Percentiles rank a stretch among this genome's conserved stretches.
Conservation (phyloP, 768 basidiomycete genomes). For the Pisolithus tinctorius region DNA sequence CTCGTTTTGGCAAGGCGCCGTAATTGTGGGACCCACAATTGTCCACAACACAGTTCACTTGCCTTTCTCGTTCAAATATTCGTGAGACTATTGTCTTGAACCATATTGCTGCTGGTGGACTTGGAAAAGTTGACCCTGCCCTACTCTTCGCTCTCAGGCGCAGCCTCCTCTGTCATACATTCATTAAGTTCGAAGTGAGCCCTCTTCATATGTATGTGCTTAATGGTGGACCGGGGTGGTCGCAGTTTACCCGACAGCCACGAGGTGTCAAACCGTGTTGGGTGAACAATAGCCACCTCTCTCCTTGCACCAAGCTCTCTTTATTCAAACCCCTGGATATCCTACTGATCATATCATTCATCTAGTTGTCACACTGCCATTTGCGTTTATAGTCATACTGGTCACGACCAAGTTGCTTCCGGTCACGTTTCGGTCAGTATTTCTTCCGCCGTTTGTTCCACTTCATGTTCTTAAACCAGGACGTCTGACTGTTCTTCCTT, state of each 20-base stretch:
- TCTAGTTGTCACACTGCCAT: slow-evolving; percentile 14
- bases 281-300: slow-evolving; percentile 21
- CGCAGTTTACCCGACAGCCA: slow-evolving; percentile 16
- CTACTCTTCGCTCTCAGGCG: slow-evolving; percentile 35
- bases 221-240: not conserved
- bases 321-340: slow-evolving; percentile 8
- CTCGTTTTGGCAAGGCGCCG: slow-evolving; percentile 30
- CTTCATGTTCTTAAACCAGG: slow-evolving; percentile 5
- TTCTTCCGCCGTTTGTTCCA: slow-evolving; percentile 18
- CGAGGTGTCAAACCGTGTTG: slow-evolving; percentile 16
- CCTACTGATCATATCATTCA: slow-evolving; percentile 14
- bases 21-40: slow-evolving; percentile 46
- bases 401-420: slow-evolving; percentile 17
- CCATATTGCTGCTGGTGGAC: slow-evolving; percentile 4
- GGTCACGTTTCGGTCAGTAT: slow-evolving; percentile 22
- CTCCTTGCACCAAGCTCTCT: slow-evolving; percentile 14
- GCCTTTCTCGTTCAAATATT: slow-evolving; percentile 32
- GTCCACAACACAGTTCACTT: slow-evolving; percentile 40
- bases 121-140: slow-evolving; percentile 1
- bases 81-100: slow-evolving; percentile 17
- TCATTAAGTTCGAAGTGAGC: slow-evolving; percentile 54
- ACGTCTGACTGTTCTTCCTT: slow-evolving; percentile 10
- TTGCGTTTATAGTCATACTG: slow-evolving; percentile 12
- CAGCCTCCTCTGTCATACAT: slow-evolving; percentile 66
- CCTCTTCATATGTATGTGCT: slow-evolving; percentile 7